Conservation (phyloP, 331 rosid species). For the Phaseolus coccineus region DNA sequence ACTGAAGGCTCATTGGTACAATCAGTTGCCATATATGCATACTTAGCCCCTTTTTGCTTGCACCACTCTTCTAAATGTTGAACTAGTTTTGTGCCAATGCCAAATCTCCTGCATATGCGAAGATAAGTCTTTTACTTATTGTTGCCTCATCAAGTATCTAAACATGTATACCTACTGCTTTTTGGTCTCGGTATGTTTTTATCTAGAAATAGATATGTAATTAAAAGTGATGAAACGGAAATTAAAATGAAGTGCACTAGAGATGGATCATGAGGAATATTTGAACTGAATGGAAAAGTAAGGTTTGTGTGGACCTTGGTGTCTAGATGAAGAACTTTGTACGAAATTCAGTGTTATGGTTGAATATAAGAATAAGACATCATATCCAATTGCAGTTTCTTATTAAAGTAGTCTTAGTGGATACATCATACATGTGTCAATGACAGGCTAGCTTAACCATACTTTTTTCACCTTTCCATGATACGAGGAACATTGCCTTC, state of each 20-base stretch:
- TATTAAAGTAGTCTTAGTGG: slow-evolving; percentile 50
- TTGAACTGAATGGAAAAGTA: slow-evolving; percentile 38
- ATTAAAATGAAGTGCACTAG: slow-evolving; percentile 34
- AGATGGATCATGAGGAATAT: slow-evolving; percentile 5
- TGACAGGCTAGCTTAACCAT: slow-evolving; percentile 60
- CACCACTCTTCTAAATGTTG: slow-evolving; percentile 81
- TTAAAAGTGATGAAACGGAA: slow-evolving; percentile 20
- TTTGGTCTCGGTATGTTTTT: neutral
- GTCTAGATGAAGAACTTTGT: slow-evolving; percentile 54
- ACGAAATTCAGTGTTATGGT: slow-evolving; percentile 45
- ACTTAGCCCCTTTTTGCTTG: slow-evolving; percentile 74
- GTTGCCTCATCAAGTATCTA: slow-evolving; percentile 32
- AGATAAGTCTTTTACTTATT: slow-evolving; percentile 21
- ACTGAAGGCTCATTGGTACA: slow-evolving; percentile 86
- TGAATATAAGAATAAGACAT: slow-evolving; percentile 58
- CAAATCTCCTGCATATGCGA: slow-evolving; percentile 73
- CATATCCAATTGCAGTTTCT: slow-evolving; percentile 45
- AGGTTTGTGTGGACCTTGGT: slow-evolving; percentile 50
- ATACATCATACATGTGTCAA: slow-evolving; percentile 57
- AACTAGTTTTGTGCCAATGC: slow-evolving; percentile 82
- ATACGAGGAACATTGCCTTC: slow-evolving; percentile 73
- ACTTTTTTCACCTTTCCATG: slow-evolving; percentile 62
- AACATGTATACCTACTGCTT: slow-evolving; percentile 13
- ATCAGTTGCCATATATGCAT: slow-evolving; percentile 89
- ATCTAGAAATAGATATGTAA: slow-evolving; percentile 8